A percentile compares a stretch with the other conserved stretches of the same genome.
phyloP scores from a whole-genome alignment of 495 filamentous ascomycete genomes.

The Penicillium lagena region DNA sequence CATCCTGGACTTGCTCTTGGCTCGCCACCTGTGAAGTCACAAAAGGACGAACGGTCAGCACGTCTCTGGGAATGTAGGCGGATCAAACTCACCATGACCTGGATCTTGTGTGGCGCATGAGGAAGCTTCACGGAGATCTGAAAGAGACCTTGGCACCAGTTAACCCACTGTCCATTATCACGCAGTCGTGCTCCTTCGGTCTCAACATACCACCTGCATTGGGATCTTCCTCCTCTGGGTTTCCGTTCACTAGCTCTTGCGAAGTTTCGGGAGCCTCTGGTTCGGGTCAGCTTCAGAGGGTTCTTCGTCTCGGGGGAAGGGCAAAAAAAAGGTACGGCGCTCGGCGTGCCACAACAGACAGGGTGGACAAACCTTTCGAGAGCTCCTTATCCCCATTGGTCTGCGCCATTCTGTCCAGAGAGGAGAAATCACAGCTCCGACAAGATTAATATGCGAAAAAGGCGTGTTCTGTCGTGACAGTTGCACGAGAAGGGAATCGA shows the following conservation, averaged over 20 bases:
- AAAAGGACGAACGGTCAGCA: conserved; percentile 8
- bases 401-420: conserved; percentile 31
- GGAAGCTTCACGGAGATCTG: conserved; percentile 79
- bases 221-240: conserved; percentile 31
- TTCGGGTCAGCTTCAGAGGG: conserved; percentile 1
- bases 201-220: conserved; percentile 30
- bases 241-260: conserved; percentile 34
- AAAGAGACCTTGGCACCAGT: conserved; percentile 52
- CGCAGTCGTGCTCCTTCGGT: not conserved
- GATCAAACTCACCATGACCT: conserved; percentile 65
- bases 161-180: conserved; percentile 4
- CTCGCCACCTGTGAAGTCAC: conserved; percentile 62
- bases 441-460: conserved; percentile 9
- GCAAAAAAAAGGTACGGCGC: too few species aligned
- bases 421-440: conserved; percentile 13
- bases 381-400: conserved; percentile 37
- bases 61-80: not conserved
- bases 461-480: conserved; percentile 11
- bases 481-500: conserved; percentile 7
- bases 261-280: conserved; percentile 27
- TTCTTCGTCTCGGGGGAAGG: too few species aligned
- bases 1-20: conserved; percentile 94
- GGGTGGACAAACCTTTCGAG: conserved; percentile 32
- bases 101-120: conserved; percentile 68
- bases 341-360: not conserved